phyloP scores from a whole-genome alignment of 306 rosid genomes.

The Casuarina equisetifolia region DNA sequence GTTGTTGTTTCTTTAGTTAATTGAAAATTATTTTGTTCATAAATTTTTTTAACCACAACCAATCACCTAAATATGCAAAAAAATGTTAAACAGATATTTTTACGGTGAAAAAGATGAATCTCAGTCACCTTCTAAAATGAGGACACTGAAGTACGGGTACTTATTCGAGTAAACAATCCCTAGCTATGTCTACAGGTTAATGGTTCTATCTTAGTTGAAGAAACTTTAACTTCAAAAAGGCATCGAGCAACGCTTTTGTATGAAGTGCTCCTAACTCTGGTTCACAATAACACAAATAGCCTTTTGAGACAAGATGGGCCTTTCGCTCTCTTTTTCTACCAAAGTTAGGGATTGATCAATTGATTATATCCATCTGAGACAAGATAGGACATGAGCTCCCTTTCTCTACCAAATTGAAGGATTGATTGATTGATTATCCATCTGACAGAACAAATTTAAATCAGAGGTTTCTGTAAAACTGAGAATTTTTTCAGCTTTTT shows the following conservation, averaged over 20 bases:
- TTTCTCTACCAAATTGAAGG: slow-evolving; percentile 3
- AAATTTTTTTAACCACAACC: too few relatives aligned
- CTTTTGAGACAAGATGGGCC: neutral
- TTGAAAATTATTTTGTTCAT: too few relatives aligned
- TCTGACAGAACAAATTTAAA: neutral
- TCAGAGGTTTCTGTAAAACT: neutral
- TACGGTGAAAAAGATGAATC: too few relatives aligned
- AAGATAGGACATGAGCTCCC: neutral
- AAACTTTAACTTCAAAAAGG: slow-evolving; percentile 1
- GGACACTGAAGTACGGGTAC: neutral
- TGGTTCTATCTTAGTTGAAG: neutral
- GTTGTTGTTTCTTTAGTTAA: too few relatives aligned
- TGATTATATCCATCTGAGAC: neutral
- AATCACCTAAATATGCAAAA: too few relatives aligned
- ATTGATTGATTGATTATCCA: neutral
- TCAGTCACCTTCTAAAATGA: neutral
- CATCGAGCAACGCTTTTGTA: neutral
- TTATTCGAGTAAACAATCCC: neutral
- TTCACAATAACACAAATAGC: neutral
- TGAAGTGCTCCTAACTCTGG: neutral
- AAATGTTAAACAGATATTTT: too few relatives aligned
- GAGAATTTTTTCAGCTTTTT: neutral
- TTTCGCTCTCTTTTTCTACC: neutral
- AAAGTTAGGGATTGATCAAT: neutral
- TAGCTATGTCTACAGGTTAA: neutral